A percentile compares a stretch with the other conserved stretches of the same genome.
Evolutionary conservation across 192 early-diverging fungal species (phyloP).

Genomic region (Lunasporangiospora selenospora): DNA sequence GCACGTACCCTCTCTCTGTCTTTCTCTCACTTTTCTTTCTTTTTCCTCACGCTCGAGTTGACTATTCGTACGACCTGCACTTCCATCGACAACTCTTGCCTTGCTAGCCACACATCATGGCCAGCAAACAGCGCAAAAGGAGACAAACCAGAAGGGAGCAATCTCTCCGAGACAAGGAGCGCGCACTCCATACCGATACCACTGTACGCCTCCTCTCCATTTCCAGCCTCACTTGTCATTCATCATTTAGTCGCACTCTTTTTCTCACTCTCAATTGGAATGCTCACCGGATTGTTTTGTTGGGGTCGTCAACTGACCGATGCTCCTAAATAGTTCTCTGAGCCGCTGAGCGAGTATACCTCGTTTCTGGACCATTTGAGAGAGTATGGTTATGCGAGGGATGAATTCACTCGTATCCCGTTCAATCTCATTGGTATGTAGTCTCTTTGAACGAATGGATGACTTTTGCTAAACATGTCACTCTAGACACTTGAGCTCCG

Average conservation of each 20-base stretch:
- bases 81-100: background rate
- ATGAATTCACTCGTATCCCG: constrained; percentile 52
- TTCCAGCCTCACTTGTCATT: background rate
- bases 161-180: constrained; percentile 35
- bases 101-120: constrained; percentile 10
- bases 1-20: too few relatives aligned
- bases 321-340: constrained; percentile 45
- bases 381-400: constrained; percentile 45
- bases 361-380: constrained; percentile 42
- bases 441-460: too few relatives aligned
- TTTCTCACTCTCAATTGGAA: background rate
- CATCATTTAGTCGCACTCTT: background rate
- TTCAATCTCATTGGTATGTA: constrained; percentile 57
- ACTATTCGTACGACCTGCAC: too few relatives aligned
- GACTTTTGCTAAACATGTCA: too few relatives aligned
- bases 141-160: constrained; percentile 38
- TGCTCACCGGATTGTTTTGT: background rate
- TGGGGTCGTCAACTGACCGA: background rate
- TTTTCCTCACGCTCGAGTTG: too few relatives aligned
- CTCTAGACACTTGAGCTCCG: too few relatives aligned
- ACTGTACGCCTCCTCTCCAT: constrained; percentile 11
- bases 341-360: constrained; percentile 45
- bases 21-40: too few relatives aligned
- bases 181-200: constrained; percentile 18
- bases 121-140: constrained; percentile 35